Base-by-base conservation (phyloP, 345 rosid genomes). In the Populus euphratica region DNA sequence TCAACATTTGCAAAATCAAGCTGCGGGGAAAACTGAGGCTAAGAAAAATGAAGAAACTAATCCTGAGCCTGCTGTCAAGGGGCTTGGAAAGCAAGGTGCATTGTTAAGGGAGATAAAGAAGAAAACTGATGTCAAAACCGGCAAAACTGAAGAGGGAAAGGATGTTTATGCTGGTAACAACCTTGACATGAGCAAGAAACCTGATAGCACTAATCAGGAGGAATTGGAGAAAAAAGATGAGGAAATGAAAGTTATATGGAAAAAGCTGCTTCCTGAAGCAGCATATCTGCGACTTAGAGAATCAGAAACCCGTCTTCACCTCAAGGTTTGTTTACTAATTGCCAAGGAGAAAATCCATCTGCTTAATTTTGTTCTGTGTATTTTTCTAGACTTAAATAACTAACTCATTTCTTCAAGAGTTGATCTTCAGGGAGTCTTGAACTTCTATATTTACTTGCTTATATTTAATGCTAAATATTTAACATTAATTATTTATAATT, bases 61-160 rank as follows among this genome's bases (percentile, higher is more conserved):
- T 89, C 88, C 86, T 70, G 94, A 92, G 81, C 89, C 95, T 69
- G 88, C 93, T 70, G 94, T 96, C 56, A 92, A 91, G 91, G 99
- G 99, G 84, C 97, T 96, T 65, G 98, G 98, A 74, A 96, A 96
- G 90, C 99, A 90, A 86, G 96, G 98, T 72, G 96, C 89, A 70
- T 84, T 93, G 81, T 87, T 96, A 8, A 93, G 89, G 90, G 98
- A 93, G 78, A 88, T 96, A 21, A 96, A 90, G 87, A 96, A 87
- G 88, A 96, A 87, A 83, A 82, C 80, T n/a, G 93, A 93, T 86
- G 88, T 70, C 81, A 89, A 81, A 87, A 84, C 80, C 72, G 77
- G 79, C 87, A 93, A 91, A 84, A 76, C 74, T 78, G 99, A 93
- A 77, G 88, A 81, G 65, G 87, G 86, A 41, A 93, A 83, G 73